Conservation (phyloP, 306 rosid genomes). For the Bauhinia variegata region DNA sequence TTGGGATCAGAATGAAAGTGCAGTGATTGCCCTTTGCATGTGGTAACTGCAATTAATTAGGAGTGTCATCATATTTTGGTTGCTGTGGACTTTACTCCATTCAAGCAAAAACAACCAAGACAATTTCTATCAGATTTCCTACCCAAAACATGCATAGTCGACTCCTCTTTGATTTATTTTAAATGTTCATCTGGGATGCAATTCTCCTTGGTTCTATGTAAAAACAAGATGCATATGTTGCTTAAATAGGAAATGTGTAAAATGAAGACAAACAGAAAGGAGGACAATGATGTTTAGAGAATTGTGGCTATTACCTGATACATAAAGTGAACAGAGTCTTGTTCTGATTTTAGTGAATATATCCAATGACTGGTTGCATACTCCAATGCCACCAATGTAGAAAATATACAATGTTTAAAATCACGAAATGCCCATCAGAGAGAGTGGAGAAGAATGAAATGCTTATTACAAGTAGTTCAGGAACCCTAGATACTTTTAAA, state of each 20-base stretch:
- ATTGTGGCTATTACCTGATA: neutral
- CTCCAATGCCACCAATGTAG: constrained; percentile 9
- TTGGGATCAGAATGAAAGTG: neutral
- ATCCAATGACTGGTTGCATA: constrained; percentile 13
- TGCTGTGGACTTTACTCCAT: neutral
- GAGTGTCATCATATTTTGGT: no score
- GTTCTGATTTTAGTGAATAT: neutral
- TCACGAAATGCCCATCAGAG: neutral
- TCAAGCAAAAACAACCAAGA: neutral
- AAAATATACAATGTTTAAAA: constrained; percentile 2
- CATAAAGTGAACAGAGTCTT: constrained; percentile 1
- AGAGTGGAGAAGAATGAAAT: neutral
- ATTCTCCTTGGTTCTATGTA: neutral
- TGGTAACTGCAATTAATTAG: no score
- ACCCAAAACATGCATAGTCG: neutral
- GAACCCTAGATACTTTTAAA: constrained; percentile 6
- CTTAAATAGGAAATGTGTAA: neutral
- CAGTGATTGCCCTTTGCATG: neutral
- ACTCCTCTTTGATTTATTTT: constrained; percentile 6
- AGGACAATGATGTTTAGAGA: neutral
- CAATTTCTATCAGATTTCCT: neutral
- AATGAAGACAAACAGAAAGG: neutral
- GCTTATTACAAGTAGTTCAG: neutral
- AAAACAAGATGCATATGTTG: neutral
- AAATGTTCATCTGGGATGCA: constrained; percentile 1